phyloP scores from a whole-genome alignment of 2,329 filamentous ascomycete genomes.

The Cordyceps farinosa region DNA sequence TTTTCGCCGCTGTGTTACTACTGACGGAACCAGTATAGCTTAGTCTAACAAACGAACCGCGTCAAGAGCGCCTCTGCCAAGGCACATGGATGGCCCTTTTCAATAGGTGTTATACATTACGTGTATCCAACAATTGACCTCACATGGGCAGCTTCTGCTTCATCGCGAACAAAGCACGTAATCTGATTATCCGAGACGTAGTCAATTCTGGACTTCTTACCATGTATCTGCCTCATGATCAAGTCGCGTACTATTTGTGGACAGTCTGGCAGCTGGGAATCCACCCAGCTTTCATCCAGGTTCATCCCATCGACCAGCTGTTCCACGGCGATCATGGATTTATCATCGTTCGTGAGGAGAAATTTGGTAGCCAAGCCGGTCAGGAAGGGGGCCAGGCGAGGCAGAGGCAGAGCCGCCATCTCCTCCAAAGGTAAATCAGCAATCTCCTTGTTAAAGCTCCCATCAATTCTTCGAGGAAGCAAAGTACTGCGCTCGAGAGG shows the following conservation, averaged over 20 bases:
- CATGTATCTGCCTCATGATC: conserved; percentile 14
- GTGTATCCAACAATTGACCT: conserved; percentile 23
- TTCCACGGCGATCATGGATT: conserved; percentile 27
- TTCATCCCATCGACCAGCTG: conserved; percentile 28
- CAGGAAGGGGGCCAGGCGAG: background rate
- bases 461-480: background rate
- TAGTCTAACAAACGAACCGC: too few relatives aligned
- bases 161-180: conserved; percentile 24
- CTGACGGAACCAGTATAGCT: too few relatives aligned
- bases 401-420: background rate
- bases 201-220: conserved; percentile 24
- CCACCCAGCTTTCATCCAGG: conserved; percentile 23
- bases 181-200: conserved; percentile 24
- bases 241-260: conserved; percentile 1
- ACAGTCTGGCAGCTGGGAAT: conserved; percentile 18
- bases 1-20: too few relatives aligned
- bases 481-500: background rate
- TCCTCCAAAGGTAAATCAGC: background rate
- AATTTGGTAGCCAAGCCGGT: background rate
- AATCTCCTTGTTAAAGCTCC: background rate
- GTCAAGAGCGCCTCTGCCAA: too few relatives aligned
- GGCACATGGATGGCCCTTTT: background rate
- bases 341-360: conserved; percentile 20
- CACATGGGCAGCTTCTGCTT: conserved; percentile 22
- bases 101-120: background rate